These are phyloP conservation scores for Pichia sp. DNA, from an alignment of 1,139 yeast species.

Conservation along the genomic window DNA sequence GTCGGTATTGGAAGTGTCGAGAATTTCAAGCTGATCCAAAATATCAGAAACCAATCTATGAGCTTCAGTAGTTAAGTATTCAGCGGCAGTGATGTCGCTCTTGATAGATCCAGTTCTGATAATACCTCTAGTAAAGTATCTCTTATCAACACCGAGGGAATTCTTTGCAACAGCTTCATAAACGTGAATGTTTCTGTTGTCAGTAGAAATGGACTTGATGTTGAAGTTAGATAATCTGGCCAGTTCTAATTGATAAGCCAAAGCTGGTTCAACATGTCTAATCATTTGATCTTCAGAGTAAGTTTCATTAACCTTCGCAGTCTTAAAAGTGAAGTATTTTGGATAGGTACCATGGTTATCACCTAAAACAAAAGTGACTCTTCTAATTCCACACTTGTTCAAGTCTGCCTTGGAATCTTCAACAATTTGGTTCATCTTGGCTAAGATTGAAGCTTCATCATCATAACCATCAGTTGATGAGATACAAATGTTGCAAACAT, in stretches of 20 bases:
- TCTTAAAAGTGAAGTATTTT: conserved; percentile 85
- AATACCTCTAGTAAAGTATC: conserved; percentile 95
- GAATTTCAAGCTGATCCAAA: conserved; percentile 87
- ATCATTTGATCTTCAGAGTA: conserved; percentile 81
- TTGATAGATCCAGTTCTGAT: conserved; percentile 92
- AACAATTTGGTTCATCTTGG: conserved; percentile 55
- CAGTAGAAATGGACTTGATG: conserved; percentile 91
- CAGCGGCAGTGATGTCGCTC: conserved; percentile 87
- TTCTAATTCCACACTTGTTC: conserved; percentile 66
- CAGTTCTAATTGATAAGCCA: conserved; percentile 94
- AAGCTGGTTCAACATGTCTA: conserved; percentile 96
- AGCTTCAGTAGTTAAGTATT: conserved; percentile 91
- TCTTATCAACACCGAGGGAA: conserved; percentile 76
- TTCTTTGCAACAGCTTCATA: conserved; percentile 95
- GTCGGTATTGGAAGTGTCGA: conserved; percentile 92
- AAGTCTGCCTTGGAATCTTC: conserved; percentile 66
- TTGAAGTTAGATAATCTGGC: conserved; percentile 91
- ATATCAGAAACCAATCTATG: conserved; percentile 93
- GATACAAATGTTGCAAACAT: conserved; percentile 76
- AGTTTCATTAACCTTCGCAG: conserved; percentile 47
- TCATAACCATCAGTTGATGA: conserved; percentile 67
- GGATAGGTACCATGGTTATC: conserved; percentile 83
- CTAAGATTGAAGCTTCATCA: conserved; percentile 61
- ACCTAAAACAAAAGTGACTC: conserved; percentile 87
- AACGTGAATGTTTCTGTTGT: conserved; percentile 94